Base-by-base conservation (phyloP, 208 protist species). In the Trichomonas vaginalis region DNA sequence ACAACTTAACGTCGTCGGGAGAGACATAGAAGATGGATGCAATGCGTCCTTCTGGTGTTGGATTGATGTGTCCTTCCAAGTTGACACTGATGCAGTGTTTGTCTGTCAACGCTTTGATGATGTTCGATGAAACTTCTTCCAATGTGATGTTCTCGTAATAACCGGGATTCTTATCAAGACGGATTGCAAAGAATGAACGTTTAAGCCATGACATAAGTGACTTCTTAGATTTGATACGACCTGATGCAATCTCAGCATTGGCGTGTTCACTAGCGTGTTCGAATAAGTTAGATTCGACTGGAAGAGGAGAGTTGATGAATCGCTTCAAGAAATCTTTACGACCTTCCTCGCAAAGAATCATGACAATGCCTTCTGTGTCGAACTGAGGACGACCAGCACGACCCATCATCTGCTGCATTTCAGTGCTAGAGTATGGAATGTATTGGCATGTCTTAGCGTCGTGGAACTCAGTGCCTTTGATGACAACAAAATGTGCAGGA, bases 401-500 rank as follows among this genome's bases (percentile, higher is more conserved):
- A 61, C 99, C 99, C 97, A 99, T 99, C 99, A 99, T 99, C 97
- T 99, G 99, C 46, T 99, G 98, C 82, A 99, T 98, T 96, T 99
- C 99, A 15, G 99, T 99, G 82, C 99, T 98, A 79, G 99, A 98
- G 96, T 99, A 99, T 97, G 99, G 98, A 21, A 99, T 98, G 97
- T 99, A 99, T 92, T 97, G 97, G 49, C 98, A 97, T 10, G 98
- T 98, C 96, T 99, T 99, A 42, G 98, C 98, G 97, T 99, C 99
- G 96, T 98, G 99, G 97, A 98, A 99, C 97, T 99, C 99, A 48
- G 99, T 99, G 37, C 99, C 99, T 97, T 99, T 99, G 82, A 99
- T 98, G 40, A 99, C 98, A 45, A 99, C 99, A 96, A 99, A 98
- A 98, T 99, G 99, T 3, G 99, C 99, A 0, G 99, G 99, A 62